Evolutionary conservation across 208 protist species (phyloP).

Genomic region (Trichomonas gallinae): DNA sequence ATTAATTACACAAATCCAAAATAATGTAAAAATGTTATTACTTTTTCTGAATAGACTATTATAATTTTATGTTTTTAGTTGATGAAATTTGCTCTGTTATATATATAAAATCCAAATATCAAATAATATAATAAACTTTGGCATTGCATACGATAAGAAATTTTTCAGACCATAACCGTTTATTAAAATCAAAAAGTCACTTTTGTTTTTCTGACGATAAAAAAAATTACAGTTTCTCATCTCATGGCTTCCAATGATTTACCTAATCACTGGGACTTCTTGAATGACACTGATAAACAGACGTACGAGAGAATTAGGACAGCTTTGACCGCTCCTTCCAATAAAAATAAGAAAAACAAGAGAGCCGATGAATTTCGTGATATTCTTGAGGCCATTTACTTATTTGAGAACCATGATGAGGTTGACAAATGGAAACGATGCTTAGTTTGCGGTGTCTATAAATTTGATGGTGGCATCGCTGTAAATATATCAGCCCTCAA

Average conservation of each 20-base stretch:
- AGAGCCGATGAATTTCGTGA: background rate
- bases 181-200: too few relatives aligned
- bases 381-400: background rate
- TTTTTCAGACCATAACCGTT: too few relatives aligned
- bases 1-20: too few relatives aligned
- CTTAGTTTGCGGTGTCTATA: background rate
- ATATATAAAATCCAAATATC: too few relatives aligned
- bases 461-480: background rate
- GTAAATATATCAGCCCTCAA: background rate
- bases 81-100: too few relatives aligned
- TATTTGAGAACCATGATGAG: background rate
- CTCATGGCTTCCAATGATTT: background rate
- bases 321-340: background rate
- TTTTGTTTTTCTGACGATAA: too few relatives aligned
- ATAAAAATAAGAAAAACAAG: conserved; percentile 8
- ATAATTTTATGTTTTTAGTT: too few relatives aligned
- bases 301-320: background rate
- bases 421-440: background rate
- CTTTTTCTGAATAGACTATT: too few relatives aligned
- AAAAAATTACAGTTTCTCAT: too few relatives aligned
- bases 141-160: too few relatives aligned
- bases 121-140: too few relatives aligned
- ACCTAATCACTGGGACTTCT: background rate
- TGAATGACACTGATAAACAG: background rate
- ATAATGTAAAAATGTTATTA: too few relatives aligned